Base-by-base conservation (phyloP, 2,329 filamentous ascomycete species). In the Lecanosticta acicola region DNA sequence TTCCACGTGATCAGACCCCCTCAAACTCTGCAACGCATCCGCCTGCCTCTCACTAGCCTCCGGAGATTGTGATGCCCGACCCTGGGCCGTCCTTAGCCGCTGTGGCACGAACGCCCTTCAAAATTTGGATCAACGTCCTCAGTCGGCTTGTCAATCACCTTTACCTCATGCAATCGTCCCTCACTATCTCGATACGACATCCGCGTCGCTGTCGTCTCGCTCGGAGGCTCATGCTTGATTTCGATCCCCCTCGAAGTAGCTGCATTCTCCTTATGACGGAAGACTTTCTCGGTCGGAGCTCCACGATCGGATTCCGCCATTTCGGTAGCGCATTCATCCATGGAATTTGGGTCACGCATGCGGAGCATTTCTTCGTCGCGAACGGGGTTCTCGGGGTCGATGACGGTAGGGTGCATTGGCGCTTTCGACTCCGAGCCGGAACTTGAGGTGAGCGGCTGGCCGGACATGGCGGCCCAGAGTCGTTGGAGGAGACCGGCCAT, bases 71-170 rank as follows among this genome's bases (percentile, higher is more conserved):
- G 8, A 11, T 4, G 10, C 18, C 8, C 18, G 17, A 32, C 17
- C 24, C 11, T 26, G 4, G 21, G n/a, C n/a, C n/a, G n/a, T n/a
- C n/a, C n/a, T n/a, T n/a, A n/a, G n/a, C n/a, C n/a, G n/a, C n/a
- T n/a, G n/a, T n/a, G n/a, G n/a, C n/a, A n/a, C n/a, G n/a, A n/a
- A n/a, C 17, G 10, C 10, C 17, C 17, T 19, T 8, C 18, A 2
- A 33, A n/a, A 24, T 26, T 26, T 33, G 38, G 17, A 16, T 39
- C 14, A 14, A 45, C 42, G 36, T 53, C 52, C 29, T 46, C 39
- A 13, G 51, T 40, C 11, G 52, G 52, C 21, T 49, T 49, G 39
- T 53, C 53, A 36, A 55, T 53, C 14, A 55, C 53, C 24, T 55
- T 53, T 5, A 55, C 45, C 32, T 55, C 50, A 41, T 55, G 53